A percentile compares a stretch with the other conserved stretches of the same genome.
These are phyloP conservation scores for Brassica carinata DNA, from an alignment of 345 rosid species.

Conservation along the genomic window DNA sequence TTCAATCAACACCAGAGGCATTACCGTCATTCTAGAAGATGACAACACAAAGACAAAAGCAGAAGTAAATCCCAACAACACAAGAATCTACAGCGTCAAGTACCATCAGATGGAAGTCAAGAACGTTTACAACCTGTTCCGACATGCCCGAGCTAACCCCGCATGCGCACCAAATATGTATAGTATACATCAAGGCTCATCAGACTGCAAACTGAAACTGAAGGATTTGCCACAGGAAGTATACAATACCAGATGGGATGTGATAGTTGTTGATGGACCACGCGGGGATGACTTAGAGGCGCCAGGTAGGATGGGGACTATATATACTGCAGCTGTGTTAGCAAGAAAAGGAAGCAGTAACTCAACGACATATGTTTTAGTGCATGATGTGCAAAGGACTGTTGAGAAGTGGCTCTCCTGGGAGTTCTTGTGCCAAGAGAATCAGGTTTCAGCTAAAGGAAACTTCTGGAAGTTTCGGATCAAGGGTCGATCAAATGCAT, in stretches of 20 bases:
- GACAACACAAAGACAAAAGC: conserved; percentile 47
- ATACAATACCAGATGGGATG: conserved; percentile 65
- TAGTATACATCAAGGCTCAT: conserved; percentile 40
- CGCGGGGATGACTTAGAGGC: conserved; percentile 63
- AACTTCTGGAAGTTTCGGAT: conserved; percentile 70
- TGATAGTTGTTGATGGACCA: conserved; percentile 83
- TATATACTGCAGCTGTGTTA: conserved; percentile 67
- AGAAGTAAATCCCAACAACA: conserved; percentile 42
- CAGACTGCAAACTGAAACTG: conserved; percentile 60
- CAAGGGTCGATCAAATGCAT: conserved; percentile 47
- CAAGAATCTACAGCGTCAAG: conserved; percentile 57
- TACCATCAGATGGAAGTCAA: conserved; percentile 53
- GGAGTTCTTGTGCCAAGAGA: conserved; percentile 86
- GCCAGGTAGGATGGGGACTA: conserved; percentile 81
- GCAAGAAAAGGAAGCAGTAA: conserved; percentile 58
- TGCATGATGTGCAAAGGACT: conserved; percentile 75
- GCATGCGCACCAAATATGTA: conserved; percentile 50
- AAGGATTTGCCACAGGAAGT: conserved; percentile 60
- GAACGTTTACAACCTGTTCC: conserved; percentile 67
- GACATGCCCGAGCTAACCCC: conserved; percentile 62
- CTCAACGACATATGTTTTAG: conserved; percentile 63
- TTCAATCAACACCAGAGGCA: conserved; percentile 64
- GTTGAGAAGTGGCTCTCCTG: conserved; percentile 90
- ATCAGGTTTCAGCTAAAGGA: conserved; percentile 76
- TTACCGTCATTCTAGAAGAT: conserved; percentile 69